These are phyloP conservation scores for Aleurites moluccanus DNA, from an alignment of 441 rosid species.

Conservation along the genomic window DNA sequence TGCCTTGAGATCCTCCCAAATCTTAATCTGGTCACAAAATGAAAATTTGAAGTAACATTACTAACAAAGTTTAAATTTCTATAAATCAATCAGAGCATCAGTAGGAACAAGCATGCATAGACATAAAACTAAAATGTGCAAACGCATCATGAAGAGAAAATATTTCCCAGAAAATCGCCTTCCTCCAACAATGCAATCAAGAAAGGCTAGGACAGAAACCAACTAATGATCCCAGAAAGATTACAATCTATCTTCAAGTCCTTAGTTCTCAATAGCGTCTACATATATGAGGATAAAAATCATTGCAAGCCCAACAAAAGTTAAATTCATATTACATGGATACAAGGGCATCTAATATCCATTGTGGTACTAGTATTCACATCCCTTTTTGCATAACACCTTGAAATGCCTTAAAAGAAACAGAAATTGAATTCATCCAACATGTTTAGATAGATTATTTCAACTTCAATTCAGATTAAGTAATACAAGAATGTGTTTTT, in stretches of 20 bases:
- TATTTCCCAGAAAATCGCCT: neutral
- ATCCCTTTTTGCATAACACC: neutral
- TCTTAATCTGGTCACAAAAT: conserved; percentile 55
- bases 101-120: neutral
- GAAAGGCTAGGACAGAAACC: neutral
- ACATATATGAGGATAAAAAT: neutral
- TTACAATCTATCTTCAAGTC: neutral
- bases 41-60: neutral
- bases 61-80: neutral
- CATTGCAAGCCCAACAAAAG: neutral
- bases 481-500: too few species aligned
- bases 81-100: neutral
- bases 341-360: neutral
- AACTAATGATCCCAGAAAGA: neutral
- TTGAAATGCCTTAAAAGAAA: neutral
- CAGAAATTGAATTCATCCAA: neutral
- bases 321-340: neutral
- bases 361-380: too few species aligned
- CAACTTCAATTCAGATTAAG: too few species aligned
- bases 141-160: neutral
- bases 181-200: neutral
- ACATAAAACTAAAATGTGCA: neutral
- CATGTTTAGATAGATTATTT: neutral
- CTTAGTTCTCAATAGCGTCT: neutral
- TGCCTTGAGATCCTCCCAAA: conserved; percentile 81